Base-by-base conservation (phyloP, 2,329 filamentous ascomycete genomes). In the Arthrocladium fulminans region DNA sequence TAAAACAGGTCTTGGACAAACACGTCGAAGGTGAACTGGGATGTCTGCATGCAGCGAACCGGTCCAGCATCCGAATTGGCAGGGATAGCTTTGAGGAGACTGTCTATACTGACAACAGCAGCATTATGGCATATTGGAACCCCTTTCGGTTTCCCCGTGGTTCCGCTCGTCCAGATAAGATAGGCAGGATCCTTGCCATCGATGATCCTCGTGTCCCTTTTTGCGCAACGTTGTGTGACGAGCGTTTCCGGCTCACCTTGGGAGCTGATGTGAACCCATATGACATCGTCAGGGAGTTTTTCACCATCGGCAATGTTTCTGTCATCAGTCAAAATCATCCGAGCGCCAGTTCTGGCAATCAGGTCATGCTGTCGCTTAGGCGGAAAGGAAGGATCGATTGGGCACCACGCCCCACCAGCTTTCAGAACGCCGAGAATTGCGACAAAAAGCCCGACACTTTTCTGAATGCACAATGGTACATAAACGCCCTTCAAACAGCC, bases 101-200 rank as follows among this genome's bases (percentile, higher is more conserved):
- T 59, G 9, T 67, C 64, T 37, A 58, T 61, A 2, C 52, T 23
- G 9, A 22, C 13, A 9, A 24, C 10, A 7, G 22, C 39, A 42
- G 42, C 42, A 15, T 13, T 13, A 40, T 86, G 82, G 7, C 76
- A 77, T 51, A 83, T 77, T n/a, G 82, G 75, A 10, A 81, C 75
- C 1, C 79, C 80, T 50, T 79, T 78, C 0, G 77, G 75, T 42
- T 71, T 72, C 45, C 73, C 73, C 1, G 76, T 75, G 0, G 75
- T 76, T 0, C 76, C 75, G 2, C 74, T 75, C 0, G 74, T 76
- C 51, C 83, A 79, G 3, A 84, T 73, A 2, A 80, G 69, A 57
- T 81, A 85, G 3, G 30, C 48, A 15, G 35, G 17, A 37, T 23
- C 17, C 10, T 39, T 22, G 23, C 46, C 32, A 15, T 17, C 19